Evolutionary conservation across 352 stramenopile species (phyloP).

Genomic region (Phytopythium oedochilum): DNA sequence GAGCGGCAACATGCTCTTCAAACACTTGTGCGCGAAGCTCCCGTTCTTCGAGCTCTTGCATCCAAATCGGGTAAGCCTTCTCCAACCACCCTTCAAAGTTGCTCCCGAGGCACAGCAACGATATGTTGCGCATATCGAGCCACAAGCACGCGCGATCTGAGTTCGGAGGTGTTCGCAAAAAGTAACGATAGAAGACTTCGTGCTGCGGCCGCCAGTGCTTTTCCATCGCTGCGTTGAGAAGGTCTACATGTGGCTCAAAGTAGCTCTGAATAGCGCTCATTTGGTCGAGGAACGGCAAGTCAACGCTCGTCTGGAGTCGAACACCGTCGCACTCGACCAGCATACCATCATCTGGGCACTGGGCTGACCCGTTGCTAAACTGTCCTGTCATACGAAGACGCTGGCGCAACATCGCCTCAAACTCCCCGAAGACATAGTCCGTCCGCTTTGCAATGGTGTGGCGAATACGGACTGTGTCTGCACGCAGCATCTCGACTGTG

Average conservation of each 20-base stretch:
- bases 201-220: constrained; percentile 59
- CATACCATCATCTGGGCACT: constrained; percentile 39
- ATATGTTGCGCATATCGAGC: constrained; percentile 40
- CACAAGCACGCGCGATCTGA: constrained; percentile 33
- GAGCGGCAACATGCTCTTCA: constrained; percentile 48
- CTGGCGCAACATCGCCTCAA: constrained; percentile 50
- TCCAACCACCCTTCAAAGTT: constrained; percentile 68
- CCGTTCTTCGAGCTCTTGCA: constrained; percentile 60
- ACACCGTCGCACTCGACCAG: constrained; percentile 49
- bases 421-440: constrained; percentile 70
- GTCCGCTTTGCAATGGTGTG: constrained; percentile 42
- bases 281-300: constrained; percentile 33
- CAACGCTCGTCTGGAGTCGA: constrained; percentile 21
- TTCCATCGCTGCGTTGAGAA: constrained; percentile 15
- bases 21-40: constrained; percentile 56
- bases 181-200: constrained; percentile 59
- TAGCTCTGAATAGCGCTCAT: constrained; percentile 16
- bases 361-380: constrained; percentile 1
- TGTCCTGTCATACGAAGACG: constrained; percentile 17
- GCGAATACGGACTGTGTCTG: constrained; percentile 34
- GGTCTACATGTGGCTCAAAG: constrained; percentile 27
- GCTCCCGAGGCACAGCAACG: constrained; percentile 39
- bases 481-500: constrained; percentile 27
- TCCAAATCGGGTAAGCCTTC: constrained; percentile 64
- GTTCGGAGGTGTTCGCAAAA: constrained; percentile 33